Conservation (phyloP, 176 grass and related monocot genomes). For the Carex scoparia region DNA sequence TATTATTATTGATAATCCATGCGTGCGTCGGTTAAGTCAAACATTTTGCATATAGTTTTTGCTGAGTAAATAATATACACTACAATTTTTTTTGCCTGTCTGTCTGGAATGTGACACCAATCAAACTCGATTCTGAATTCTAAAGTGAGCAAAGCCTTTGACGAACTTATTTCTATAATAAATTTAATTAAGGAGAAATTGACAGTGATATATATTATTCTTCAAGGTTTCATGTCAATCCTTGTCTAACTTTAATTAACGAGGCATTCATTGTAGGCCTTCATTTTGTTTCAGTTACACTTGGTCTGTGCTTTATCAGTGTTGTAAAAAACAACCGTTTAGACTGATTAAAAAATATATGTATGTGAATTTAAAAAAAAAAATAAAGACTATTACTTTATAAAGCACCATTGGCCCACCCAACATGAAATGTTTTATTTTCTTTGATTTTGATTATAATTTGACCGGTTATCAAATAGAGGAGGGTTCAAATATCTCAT, state of each 20-base stretch:
- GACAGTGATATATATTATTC: constrained; percentile 12
- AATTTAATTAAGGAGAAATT: not conserved
- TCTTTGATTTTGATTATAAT: too few species aligned
- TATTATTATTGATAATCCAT: not conserved
- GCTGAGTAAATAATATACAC: not conserved
- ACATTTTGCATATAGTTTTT: not conserved
- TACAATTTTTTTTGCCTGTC: too few species aligned
- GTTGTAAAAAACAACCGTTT: too few species aligned
- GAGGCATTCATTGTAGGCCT: not conserved
- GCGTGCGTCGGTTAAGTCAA: not conserved
- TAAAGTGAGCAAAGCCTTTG: not conserved
- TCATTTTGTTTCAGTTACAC: not conserved
- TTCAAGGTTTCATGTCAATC: not conserved
- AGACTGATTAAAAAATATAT: too few species aligned
- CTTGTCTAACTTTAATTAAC: not conserved
- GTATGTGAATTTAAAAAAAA: too few species aligned
- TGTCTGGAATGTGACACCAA: not conserved
- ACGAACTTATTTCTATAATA: not conserved
- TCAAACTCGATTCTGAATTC: not conserved
- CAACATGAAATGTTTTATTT: too few species aligned
- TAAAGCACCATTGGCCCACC: too few species aligned
- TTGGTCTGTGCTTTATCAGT: not conserved
- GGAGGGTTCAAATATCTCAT: too few species aligned
- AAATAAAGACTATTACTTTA: too few species aligned
- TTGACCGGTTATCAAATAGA: too few species aligned